Conservation (phyloP, 305 asterid genomes). For the Caryopteris hybrid region DNA sequence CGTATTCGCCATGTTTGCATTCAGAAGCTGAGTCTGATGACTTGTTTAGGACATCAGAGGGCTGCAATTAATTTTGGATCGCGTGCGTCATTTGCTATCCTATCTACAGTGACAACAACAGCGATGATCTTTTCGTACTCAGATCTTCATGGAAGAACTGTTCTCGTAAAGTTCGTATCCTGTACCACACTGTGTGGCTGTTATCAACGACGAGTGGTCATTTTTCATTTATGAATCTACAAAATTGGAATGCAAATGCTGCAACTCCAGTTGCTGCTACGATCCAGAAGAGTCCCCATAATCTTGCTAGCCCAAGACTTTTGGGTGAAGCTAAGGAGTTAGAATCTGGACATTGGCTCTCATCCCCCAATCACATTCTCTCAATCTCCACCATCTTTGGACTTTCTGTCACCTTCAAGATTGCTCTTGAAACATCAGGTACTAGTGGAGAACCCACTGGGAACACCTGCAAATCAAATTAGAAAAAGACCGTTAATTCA, state of each 20-base stretch:
- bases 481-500: neutral
- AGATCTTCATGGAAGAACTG: too few relatives aligned
- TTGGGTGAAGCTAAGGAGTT: constrained; percentile 7
- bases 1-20: too few relatives aligned
- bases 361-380: constrained; percentile 25
- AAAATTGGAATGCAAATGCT: constrained; percentile 21
- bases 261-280: constrained; percentile 23
- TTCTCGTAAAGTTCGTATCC: too few relatives aligned
- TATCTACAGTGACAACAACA: too few relatives aligned
- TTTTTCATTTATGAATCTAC: constrained; percentile 5
- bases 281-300: constrained; percentile 37
- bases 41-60: too few relatives aligned
- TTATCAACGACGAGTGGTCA: too few relatives aligned
- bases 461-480: constrained; percentile 61
- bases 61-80: too few relatives aligned
- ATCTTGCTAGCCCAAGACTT: constrained; percentile 36
- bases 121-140: too few relatives aligned
- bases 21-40: too few relatives aligned
- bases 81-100: too few relatives aligned
- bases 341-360: constrained; percentile 21
- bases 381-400: constrained; percentile 24
- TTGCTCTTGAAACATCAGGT: constrained; percentile 42
- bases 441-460: constrained; percentile 50
- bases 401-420: constrained; percentile 31
- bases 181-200: too few relatives aligned